A percentile compares a stretch with the other conserved stretches of the same genome.
These are phyloP conservation scores for Colletotrichum lentis DNA, from an alignment of 2,329 filamentous ascomycete genomes.

Conservation along the genomic window DNA sequence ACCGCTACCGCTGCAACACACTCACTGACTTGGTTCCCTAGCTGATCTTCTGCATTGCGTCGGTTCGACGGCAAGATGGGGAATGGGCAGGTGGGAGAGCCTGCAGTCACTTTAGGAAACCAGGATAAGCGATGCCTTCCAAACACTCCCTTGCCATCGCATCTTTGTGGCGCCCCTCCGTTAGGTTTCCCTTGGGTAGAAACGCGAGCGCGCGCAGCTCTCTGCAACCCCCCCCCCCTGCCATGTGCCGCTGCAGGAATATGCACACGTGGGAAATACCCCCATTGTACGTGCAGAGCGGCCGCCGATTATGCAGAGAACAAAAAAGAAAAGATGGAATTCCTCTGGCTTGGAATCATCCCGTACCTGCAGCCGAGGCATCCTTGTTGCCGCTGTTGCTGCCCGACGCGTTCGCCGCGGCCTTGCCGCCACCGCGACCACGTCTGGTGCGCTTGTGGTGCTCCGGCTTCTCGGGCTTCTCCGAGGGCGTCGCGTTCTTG, in stretches of 20 bases:
- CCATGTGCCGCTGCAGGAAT: background rate
- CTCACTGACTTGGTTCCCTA: background rate
- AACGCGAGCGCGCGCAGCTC: slow-evolving; percentile 9
- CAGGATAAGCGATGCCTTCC: background rate
- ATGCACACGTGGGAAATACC: background rate
- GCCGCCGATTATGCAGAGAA: background rate
- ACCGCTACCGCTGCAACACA: slow-evolving; percentile 7
- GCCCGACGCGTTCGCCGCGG: slow-evolving; percentile 29
- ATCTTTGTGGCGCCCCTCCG: background rate
- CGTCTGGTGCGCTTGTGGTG: slow-evolving; percentile 41
- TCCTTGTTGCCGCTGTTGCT: slow-evolving; percentile 22
- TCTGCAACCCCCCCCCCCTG: background rate
- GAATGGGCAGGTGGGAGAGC: background rate
- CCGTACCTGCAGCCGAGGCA: slow-evolving; percentile 30
- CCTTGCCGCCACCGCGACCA: slow-evolving; percentile 40
- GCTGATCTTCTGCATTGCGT: background rate
- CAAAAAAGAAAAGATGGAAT: background rate
- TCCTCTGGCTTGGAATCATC: slow-evolving; percentile 11
- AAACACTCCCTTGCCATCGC: background rate
- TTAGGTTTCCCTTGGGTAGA: slow-evolving; percentile 11
- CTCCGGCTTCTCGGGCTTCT: slow-evolving; percentile 41
- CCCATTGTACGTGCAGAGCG: slow-evolving; percentile 4
- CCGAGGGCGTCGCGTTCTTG: slow-evolving; percentile 24
- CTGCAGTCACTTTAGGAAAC: background rate
- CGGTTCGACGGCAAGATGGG: background rate